Percentiles rank a stretch among this genome's conserved stretches.
Conservation (phyloP, 306 rosid genomes). For the Cucurbita moschata region DNA sequence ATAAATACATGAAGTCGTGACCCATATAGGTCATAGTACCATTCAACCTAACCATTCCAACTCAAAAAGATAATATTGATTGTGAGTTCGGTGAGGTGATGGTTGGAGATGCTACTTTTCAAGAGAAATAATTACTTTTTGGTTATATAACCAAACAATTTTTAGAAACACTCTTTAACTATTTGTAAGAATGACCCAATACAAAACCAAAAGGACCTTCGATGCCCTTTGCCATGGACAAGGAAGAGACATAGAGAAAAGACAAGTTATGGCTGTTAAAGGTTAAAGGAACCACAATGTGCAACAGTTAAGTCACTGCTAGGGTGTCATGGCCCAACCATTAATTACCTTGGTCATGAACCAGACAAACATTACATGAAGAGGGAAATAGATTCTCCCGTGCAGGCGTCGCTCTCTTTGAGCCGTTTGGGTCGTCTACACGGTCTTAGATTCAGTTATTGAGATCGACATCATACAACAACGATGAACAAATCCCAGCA, state of each 20-base stretch:
- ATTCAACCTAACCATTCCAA: no score
- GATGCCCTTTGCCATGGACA: background rate
- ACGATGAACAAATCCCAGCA: background rate
- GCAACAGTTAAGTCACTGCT: background rate
- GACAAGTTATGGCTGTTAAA: background rate
- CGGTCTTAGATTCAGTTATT: background rate
- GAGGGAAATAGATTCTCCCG: background rate
- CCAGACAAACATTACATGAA: slow-evolving; percentile 2
- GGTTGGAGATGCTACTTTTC: no score
- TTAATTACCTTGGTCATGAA: slow-evolving; percentile 1
- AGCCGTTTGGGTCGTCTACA: background rate
- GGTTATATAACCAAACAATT: no score
- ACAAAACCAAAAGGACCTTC: background rate
- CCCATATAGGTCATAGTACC: no score
- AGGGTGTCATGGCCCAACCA: slow-evolving; percentile 11
- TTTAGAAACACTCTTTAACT: background rate
- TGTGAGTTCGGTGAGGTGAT: no score
- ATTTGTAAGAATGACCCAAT: background rate
- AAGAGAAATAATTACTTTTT: no score
- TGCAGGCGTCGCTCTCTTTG: background rate
- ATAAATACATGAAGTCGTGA: no score
- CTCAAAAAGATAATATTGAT: no score
- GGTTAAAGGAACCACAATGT: background rate
- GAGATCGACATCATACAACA: background rate
- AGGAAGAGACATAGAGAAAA: background rate